A percentile compares a stretch with the other conserved stretches of the same genome.
Conservation (phyloP, 352 stramenopile species). For the Globisporangium apiculatum region DNA sequence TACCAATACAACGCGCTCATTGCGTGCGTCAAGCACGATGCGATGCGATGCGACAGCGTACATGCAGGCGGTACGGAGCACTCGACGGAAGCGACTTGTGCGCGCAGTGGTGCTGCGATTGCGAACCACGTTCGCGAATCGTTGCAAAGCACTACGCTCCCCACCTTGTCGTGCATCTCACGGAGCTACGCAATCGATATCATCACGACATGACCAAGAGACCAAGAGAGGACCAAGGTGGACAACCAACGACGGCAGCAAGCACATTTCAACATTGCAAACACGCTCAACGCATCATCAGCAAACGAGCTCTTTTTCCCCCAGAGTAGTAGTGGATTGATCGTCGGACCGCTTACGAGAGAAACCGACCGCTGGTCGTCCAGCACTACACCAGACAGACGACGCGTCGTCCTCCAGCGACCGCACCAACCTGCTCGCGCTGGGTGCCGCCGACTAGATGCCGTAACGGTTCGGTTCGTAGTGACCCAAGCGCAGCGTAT, state of each 20-base stretch:
- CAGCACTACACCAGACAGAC: conserved; percentile 4
- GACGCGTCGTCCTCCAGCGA: conserved; percentile 3
- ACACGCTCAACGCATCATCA: conserved; percentile 7
- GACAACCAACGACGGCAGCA: not conserved
- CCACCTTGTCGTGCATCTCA: too few species aligned
- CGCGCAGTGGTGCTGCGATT: too few species aligned
- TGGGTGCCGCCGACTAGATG: conserved; percentile 2
- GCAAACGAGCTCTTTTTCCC: conserved; percentile 19
- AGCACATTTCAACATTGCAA: not conserved
- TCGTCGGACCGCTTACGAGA: conserved; percentile 8
- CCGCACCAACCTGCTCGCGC: conserved; percentile 6
- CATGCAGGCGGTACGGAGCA: too few species aligned
- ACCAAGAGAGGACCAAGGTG: too few species aligned
- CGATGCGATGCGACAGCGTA: not conserved
- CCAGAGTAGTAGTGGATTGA: conserved; percentile 16
- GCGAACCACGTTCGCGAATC: too few species aligned
- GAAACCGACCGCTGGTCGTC: not conserved
- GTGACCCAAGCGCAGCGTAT: not conserved
- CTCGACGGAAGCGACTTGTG: too few species aligned
- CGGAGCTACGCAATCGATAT: too few species aligned
- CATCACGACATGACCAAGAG: too few species aligned
- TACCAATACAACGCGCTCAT: not conserved
- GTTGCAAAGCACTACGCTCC: too few species aligned
- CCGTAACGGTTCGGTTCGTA: conserved; percentile 2
- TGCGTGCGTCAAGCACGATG: not conserved